phyloP scores from a whole-genome alignment of 768 basidiomycete genomes.

The Harrya chromipes region DNA sequence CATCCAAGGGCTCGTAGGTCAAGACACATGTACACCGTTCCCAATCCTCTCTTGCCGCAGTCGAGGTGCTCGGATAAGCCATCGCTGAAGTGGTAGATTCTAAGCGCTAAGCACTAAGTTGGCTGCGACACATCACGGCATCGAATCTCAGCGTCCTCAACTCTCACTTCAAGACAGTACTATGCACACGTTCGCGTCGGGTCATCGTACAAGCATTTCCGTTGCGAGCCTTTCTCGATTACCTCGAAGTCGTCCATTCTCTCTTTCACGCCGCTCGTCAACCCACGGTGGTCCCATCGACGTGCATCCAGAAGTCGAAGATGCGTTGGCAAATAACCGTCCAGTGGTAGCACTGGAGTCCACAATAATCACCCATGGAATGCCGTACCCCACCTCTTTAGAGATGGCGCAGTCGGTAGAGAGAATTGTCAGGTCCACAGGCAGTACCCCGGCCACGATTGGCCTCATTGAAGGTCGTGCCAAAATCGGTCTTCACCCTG shows the following conservation, averaged over 20 bases:
- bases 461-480: conserved; percentile 79
- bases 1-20: conserved; percentile 57
- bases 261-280: not conserved
- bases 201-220: conserved; percentile 1
- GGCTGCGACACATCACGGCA: not conserved
- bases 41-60: conserved; percentile 24
- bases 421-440: conserved; percentile 64
- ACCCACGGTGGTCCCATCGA: conserved; percentile 45
- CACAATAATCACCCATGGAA: conserved; percentile 89
- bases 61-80: conserved; percentile 26
- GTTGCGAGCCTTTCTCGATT: conserved; percentile 3
- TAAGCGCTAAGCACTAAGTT: not conserved
- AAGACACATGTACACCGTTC: conserved; percentile 42
- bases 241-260: conserved; percentile 3
- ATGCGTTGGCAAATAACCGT: conserved; percentile 61
- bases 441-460: conserved; percentile 88
- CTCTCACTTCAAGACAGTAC: not conserved
- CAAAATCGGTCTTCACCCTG: conserved; percentile 73
- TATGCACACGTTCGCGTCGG: conserved; percentile 14
- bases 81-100: conserved; percentile 10
- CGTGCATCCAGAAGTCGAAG: conserved; percentile 77
- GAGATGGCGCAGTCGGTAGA: conserved; percentile 72
- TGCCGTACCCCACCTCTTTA: conserved; percentile 78
- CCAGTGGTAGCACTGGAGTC: conserved; percentile 92
- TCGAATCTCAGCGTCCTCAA: not conserved